Evolutionary conservation across 495 filamentous ascomycete genomes (phyloP).

Genomic region (Annulohypoxylon maeteangense): DNA sequence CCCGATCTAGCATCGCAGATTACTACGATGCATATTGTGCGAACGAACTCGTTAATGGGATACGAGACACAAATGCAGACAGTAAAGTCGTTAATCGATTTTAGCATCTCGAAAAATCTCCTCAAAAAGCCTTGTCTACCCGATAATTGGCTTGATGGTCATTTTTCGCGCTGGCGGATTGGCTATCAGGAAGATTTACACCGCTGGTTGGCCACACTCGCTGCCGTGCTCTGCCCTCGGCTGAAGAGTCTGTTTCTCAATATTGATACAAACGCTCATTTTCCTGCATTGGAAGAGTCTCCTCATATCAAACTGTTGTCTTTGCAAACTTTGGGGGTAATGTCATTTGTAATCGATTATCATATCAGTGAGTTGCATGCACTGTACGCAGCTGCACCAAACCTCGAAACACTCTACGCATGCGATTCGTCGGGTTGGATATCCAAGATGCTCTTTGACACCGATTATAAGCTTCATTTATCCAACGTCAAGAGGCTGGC

Average conservation of each 20-base stretch:
- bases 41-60: neutral
- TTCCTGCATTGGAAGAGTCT: slow-evolving; percentile 36
- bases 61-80: neutral
- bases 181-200: neutral
- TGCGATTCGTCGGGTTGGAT: neutral
- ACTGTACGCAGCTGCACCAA: slow-evolving; percentile 4
- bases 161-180: neutral
- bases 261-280: neutral
- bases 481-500: neutral
- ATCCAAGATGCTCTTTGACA: neutral
- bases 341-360: neutral
- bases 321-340: neutral
- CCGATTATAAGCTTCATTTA: neutral
- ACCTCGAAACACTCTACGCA: slow-evolving; percentile 10
- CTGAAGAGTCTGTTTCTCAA: slow-evolving; percentile 1
- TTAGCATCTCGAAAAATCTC: neutral
- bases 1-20: slow-evolving; percentile 7
- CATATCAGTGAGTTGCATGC: neutral
- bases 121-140: neutral
- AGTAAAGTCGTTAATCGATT: neutral
- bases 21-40: slow-evolving; percentile 9
- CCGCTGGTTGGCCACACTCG: slow-evolving; percentile 4
- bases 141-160: neutral
- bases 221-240: neutral
- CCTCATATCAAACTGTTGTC: slow-evolving; percentile 4